Evolutionary conservation across 768 basidiomycete genomes (phyloP).

Genomic region (Tulasnella sp.): DNA sequence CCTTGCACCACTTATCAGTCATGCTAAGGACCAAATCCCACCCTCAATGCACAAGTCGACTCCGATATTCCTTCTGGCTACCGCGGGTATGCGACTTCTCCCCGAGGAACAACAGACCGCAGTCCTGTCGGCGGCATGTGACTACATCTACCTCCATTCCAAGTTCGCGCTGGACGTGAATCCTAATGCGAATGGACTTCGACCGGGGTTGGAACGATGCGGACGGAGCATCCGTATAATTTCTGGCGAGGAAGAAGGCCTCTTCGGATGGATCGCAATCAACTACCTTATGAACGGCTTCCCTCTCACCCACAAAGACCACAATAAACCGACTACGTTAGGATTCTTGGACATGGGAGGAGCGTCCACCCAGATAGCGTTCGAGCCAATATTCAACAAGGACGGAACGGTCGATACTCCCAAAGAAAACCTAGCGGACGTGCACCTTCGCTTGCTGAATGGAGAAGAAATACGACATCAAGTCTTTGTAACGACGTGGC

Average conservation of each 20-base stretch:
- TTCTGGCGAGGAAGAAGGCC: slow-evolving; percentile 93
- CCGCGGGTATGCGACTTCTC: slow-evolving; percentile 93
- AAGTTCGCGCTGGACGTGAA: slow-evolving; percentile 58
- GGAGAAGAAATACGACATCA: slow-evolving; percentile 83
- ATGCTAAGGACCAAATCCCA: slow-evolving; percentile 74
- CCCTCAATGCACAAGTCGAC: slow-evolving; percentile 76
- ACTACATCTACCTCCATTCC: slow-evolving; percentile 62
- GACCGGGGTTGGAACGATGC: slow-evolving; percentile 64
- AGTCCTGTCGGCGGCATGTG: slow-evolving; percentile 67
- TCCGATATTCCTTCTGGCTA: slow-evolving; percentile 88
- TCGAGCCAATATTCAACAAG: slow-evolving; percentile 62
- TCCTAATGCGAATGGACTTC: slow-evolving; percentile 12
- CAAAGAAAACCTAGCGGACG: slow-evolving; percentile 59
- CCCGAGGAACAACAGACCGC: slow-evolving; percentile 52
- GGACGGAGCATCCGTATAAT: slow-evolving; percentile 90
- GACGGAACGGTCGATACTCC: slow-evolving; percentile 28
- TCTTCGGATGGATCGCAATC: slow-evolving; percentile 98
- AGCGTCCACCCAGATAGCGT: slow-evolving; percentile 97
- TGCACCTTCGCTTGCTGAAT: slow-evolving; percentile 66
- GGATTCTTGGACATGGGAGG: slow-evolving; percentile 99
- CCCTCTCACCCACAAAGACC: slow-evolving; percentile 24
- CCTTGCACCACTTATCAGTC: slow-evolving; percentile 68
- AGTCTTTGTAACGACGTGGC: slow-evolving; percentile 97
- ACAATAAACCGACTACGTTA: slow-evolving; percentile 63
- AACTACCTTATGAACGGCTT: slow-evolving; percentile 99